Conservation (phyloP, 768 basidiomycete genomes). For the Suillus sp. region DNA sequence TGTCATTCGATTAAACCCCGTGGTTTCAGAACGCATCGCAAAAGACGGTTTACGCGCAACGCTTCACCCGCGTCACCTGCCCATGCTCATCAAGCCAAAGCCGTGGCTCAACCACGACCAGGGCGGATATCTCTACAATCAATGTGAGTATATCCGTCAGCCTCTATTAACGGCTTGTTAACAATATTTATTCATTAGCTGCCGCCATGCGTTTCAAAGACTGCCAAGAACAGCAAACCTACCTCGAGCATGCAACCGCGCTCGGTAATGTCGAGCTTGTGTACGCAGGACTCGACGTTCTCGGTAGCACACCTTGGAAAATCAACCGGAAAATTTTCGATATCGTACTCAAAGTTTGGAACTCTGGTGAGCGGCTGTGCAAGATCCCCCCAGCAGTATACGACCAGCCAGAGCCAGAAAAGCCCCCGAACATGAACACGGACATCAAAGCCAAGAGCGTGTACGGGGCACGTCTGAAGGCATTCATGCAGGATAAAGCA, state of each 20-base stretch:
- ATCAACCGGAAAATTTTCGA: constrained; percentile 82
- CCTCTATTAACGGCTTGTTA: constrained; percentile 8
- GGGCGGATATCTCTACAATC: constrained; percentile 84
- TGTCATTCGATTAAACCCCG: constrained; percentile 83
- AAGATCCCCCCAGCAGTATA: constrained; percentile 80
- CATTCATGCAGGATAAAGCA: constrained; percentile 59
- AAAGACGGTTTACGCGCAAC: constrained; percentile 69
- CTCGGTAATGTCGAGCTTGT: constrained; percentile 81
- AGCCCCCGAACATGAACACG: constrained; percentile 42
- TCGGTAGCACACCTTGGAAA: constrained; percentile 88
- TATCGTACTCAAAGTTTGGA: constrained; percentile 81
- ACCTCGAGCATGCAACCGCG: constrained; percentile 73
- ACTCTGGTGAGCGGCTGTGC: constrained; percentile 75
- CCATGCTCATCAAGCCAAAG: constrained; percentile 91
- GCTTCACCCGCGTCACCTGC: constrained; percentile 90
- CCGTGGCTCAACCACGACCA: constrained; percentile 79
- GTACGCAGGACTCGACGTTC: constrained; percentile 86
- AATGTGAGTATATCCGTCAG: constrained; percentile 47
- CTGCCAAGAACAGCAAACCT: constrained; percentile 76
- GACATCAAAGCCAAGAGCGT: constrained; percentile 58
- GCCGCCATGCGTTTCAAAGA: constrained; percentile 93
- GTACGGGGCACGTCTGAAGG: constrained; percentile 58
- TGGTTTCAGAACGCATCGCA: constrained; percentile 74
- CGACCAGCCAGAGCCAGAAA: constrained; percentile 65
- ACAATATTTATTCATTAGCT: constrained; percentile 38